Conservation (phyloP, 768 basidiomycete species). For the Lactarius vividus region DNA sequence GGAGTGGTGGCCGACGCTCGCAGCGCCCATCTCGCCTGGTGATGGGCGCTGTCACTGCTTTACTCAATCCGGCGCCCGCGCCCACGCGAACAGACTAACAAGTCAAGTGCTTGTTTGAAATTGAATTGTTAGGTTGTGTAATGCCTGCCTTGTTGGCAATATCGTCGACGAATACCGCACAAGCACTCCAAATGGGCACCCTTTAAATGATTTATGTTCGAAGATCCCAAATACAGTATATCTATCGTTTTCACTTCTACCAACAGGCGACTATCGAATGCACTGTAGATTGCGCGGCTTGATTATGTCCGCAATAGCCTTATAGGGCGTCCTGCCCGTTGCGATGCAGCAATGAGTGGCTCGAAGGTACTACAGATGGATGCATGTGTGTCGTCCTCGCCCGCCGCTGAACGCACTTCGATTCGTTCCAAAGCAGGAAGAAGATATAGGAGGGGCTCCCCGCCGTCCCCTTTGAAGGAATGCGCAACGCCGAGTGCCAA, state of each 20-base stretch:
- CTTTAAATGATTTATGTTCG: no score
- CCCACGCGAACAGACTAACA: no score
- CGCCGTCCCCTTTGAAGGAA: neutral
- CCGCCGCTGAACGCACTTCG: neutral
- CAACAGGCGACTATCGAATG: no score
- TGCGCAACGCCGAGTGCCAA: neutral
- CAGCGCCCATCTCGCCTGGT: neutral
- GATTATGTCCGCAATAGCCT: neutral
- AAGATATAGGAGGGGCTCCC: neutral
- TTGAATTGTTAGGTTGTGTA: neutral
- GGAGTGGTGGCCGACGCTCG: neutral
- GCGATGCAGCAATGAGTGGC: neutral
- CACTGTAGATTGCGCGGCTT: no score
- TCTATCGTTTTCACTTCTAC: no score
- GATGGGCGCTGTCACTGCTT: neutral
- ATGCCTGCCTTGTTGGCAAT: no score
- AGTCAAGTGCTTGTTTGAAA: no score
- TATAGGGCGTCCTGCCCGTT: neutral
- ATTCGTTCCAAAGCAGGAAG: slow-evolving; percentile 1
- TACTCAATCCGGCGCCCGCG: neutral
- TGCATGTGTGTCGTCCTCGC: neutral
- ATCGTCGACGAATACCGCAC: no score
- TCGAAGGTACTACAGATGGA: neutral
- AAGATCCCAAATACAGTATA: no score
- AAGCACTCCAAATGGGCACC: no score